phyloP scores from a whole-genome alignment of 495 filamentous ascomycete genomes.

The Astrothelium macrocarpum region DNA sequence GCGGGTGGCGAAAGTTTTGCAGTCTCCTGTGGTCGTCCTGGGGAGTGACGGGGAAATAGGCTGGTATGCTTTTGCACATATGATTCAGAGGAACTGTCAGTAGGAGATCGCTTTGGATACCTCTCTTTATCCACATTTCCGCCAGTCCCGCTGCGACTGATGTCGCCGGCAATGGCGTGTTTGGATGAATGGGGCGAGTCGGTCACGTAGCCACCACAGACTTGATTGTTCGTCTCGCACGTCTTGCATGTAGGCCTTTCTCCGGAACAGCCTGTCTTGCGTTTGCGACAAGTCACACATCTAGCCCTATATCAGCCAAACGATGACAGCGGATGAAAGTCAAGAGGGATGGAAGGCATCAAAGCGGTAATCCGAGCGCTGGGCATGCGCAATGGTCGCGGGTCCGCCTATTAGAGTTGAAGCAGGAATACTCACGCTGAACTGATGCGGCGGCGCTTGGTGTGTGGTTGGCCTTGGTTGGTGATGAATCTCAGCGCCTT shows the following conservation, averaged over 20 bases:
- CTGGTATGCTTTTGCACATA: neutral
- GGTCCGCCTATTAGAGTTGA: neutral
- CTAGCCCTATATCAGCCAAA: neutral
- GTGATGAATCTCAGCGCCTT: slow-evolving; percentile 67
- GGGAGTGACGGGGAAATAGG: neutral
- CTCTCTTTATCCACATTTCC: slow-evolving; percentile 20
- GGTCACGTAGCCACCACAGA: slow-evolving; percentile 28
- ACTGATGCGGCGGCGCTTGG: slow-evolving; percentile 71
- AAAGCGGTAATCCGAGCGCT: slow-evolving; percentile 2
- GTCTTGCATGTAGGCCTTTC: slow-evolving; percentile 31
- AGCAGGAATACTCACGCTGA: slow-evolving; percentile 57
- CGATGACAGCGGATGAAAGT: neutral
- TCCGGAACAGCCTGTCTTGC: slow-evolving; percentile 31
- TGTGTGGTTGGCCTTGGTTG: slow-evolving; percentile 70
- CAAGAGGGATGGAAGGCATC: neutral
- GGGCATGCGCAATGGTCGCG: neutral
- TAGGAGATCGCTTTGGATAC: neutral
- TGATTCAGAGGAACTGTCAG: neutral
- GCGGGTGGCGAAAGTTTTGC: neutral
- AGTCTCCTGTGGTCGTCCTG: neutral
- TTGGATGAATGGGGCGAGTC: slow-evolving; percentile 12
- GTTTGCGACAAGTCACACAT: slow-evolving; percentile 52
- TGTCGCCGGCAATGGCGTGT: neutral
- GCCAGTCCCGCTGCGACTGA: neutral
- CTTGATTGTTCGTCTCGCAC: slow-evolving; percentile 30